phyloP scores from a whole-genome alignment of 2,329 filamentous ascomycete species.

The Pseudopyricularia javanii region DNA sequence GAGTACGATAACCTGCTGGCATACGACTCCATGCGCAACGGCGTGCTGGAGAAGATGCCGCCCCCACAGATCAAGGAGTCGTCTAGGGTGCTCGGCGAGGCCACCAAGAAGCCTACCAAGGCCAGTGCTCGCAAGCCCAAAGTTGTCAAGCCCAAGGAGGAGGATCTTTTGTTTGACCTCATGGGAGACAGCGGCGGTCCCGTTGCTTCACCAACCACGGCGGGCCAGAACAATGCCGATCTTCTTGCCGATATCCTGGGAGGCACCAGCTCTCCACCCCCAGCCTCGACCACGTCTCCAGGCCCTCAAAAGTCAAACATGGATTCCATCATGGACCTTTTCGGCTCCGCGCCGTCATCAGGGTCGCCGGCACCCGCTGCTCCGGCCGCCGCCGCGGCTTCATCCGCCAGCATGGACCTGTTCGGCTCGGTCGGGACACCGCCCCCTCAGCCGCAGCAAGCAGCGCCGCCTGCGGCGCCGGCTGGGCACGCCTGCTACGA shows the following conservation, averaged over 20 bases:
- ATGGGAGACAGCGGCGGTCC: slow-evolving; percentile 69
- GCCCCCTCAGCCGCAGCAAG: slow-evolving; percentile 14
- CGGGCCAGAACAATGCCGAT: slow-evolving; percentile 56
- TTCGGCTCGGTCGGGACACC: slow-evolving; percentile 36
- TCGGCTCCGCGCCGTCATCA: slow-evolving; percentile 36
- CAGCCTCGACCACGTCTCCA: slow-evolving; percentile 27
- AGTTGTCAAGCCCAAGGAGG: slow-evolving; percentile 68
- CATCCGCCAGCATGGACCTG: slow-evolving; percentile 35
- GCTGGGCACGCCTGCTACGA: slow-evolving; percentile 62
- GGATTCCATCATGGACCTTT: slow-evolving; percentile 83
- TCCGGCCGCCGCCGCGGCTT: slow-evolving; percentile 23
- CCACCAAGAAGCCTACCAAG: slow-evolving; percentile 51
- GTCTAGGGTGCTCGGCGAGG: slow-evolving; percentile 77
- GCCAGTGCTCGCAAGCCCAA: slow-evolving; percentile 63
- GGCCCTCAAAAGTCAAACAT: slow-evolving; percentile 43
- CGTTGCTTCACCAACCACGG: slow-evolving; percentile 38
- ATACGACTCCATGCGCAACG: slow-evolving; percentile 74
- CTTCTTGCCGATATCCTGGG: slow-evolving; percentile 86
- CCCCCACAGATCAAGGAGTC: slow-evolving; percentile 94
- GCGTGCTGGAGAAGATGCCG: slow-evolving; percentile 96
- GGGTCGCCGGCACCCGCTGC: slow-evolving; percentile 15
- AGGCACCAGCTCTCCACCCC: slow-evolving; percentile 36
- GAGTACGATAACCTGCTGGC: slow-evolving; percentile 94
- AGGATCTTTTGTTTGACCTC: slow-evolving; percentile 82
- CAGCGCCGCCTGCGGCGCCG: slow-evolving; percentile 19